Evolutionary conservation across 179 eudicot genomes (phyloP).

Genomic region (Corrigiola litoralis): DNA sequence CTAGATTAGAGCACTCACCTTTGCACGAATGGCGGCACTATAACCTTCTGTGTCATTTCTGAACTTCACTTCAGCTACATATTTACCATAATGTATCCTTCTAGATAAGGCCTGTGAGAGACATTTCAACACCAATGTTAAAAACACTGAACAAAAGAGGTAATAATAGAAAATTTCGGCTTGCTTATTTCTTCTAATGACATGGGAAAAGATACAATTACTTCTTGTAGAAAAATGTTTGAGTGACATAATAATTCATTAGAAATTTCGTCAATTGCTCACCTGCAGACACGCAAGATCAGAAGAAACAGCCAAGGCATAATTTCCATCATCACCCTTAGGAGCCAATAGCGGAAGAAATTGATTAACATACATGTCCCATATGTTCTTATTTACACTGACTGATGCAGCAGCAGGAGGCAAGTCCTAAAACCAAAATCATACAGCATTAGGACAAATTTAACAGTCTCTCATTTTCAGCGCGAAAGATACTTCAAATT

Average conservation of each 20-base stretch:
- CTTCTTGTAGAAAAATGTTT: too few relatives aligned
- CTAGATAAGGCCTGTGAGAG: constrained; percentile 65
- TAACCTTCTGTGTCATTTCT: constrained; percentile 56
- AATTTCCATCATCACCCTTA: constrained; percentile 72
- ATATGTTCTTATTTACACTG: constrained; percentile 55
- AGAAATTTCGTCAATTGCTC: neutral
- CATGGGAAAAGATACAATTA: too few relatives aligned
- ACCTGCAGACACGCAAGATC: constrained; percentile 87
- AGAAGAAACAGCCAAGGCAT: constrained; percentile 43
- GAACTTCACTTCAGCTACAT: constrained; percentile 84
- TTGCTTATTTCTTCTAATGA: too few relatives aligned
- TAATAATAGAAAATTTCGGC: too few relatives aligned
- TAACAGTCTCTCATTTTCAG: neutral
- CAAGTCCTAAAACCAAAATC: constrained; percentile 36
- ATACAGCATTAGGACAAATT: neutral
- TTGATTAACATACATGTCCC: constrained; percentile 57
- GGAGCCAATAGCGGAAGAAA: constrained; percentile 51
- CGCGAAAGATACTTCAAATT: neutral
- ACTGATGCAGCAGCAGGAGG: constrained; percentile 58
- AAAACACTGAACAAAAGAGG: neutral
- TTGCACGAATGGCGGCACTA: constrained; percentile 49
- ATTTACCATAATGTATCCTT: constrained; percentile 84
- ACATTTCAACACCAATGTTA: neutral
- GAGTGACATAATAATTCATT: too few relatives aligned
- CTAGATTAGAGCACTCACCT: constrained; percentile 32